phyloP scores from a whole-genome alignment of 2,329 filamentous ascomycete species.

The Colletotrichum phormii region DNA sequence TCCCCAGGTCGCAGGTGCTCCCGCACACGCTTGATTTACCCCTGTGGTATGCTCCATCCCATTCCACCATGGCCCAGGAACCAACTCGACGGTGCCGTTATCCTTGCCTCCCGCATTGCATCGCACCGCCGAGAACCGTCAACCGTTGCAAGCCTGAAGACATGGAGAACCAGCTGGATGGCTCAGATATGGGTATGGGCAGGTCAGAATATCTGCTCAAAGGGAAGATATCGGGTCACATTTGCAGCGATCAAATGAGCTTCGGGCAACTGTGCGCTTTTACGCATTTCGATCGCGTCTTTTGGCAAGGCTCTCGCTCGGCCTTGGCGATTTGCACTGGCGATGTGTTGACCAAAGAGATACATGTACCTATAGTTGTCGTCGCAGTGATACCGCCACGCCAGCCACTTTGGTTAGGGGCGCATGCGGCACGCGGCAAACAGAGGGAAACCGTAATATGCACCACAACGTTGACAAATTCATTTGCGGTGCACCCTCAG shows the following conservation, averaged over 20 bases:
- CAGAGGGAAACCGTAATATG: not conserved
- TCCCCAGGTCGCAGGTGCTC: conserved; percentile 5
- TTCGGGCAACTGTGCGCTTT: not conserved
- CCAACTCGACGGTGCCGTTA: conserved; percentile 31
- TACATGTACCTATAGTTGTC: not conserved
- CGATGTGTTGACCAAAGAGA: not conserved
- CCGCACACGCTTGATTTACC: not conserved
- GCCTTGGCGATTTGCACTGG: not conserved
- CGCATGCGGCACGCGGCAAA: conserved; percentile 2
- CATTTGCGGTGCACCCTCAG: not conserved
- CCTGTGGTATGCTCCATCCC: not conserved
- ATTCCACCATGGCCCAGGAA: not conserved
- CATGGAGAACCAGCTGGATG: conserved; percentile 8
- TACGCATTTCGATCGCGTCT: not conserved
- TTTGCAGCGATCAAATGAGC: not conserved
- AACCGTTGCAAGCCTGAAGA: conserved; percentile 27
- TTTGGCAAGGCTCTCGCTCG: not conserved
- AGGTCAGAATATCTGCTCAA: conserved; percentile 1
- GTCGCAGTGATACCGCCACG: not conserved
- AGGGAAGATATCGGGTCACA: not conserved
- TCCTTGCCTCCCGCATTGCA: conserved; percentile 37
- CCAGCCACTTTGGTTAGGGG: not conserved
- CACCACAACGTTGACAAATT: not conserved
- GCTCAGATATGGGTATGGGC: conserved; percentile 1
- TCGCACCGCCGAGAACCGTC: conserved; percentile 31